Base-by-base conservation (phyloP, 2,329 filamentous ascomycete genomes). In the Ploettnerulaceae sp. region DNA sequence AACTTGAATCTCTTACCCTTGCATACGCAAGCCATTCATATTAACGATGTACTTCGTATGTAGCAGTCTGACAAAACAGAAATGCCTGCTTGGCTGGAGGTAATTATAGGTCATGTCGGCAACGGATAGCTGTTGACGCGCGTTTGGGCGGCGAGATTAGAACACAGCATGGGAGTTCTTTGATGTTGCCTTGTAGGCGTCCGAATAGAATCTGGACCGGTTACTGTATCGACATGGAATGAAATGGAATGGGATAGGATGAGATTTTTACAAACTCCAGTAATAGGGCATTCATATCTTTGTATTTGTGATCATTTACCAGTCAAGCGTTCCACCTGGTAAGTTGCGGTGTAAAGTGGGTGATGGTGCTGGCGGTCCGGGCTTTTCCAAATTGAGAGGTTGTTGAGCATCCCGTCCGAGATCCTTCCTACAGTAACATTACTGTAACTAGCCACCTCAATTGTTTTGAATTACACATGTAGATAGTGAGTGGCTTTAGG, bases 61-160 rank as follows among this genome's bases (percentile, higher is more conserved):
- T 8, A 15, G n/a, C 32, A 31, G 24, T 40, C 44, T 40, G 26
- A 37, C 24, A 26, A 20, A 29, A 8, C 12, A 31, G 21, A 32
- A 48, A 32, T 38, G 52, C 54, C 54, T 57, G 52, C 54, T 57
- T 57, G 52, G 54, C 48, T 48, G 29, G 38, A 48, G n/a, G 46
- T 44, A 22, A 39, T 31, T 43, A 35, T 39, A 36, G 17, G 28
- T 44, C 12, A 28, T 29, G 32, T 22, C 12, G 43, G 37, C 31
- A 7, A 42, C 31, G 40, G 29, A 15, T 25, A 37, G 21, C 26
- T 45, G 3, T 51, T 53, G 52, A 55, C 49, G 52, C 52, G 54
- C 50, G 54, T 47, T 45, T 52, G 49, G 25, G 37, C 26, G 52
- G 52, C 52, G 34, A 51, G 17, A 39, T n/a, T 14, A 31, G 15